Evolutionary conservation across 2,329 filamentous ascomycete genomes (phyloP).

Genomic region (Xylariaceae sp.): DNA sequence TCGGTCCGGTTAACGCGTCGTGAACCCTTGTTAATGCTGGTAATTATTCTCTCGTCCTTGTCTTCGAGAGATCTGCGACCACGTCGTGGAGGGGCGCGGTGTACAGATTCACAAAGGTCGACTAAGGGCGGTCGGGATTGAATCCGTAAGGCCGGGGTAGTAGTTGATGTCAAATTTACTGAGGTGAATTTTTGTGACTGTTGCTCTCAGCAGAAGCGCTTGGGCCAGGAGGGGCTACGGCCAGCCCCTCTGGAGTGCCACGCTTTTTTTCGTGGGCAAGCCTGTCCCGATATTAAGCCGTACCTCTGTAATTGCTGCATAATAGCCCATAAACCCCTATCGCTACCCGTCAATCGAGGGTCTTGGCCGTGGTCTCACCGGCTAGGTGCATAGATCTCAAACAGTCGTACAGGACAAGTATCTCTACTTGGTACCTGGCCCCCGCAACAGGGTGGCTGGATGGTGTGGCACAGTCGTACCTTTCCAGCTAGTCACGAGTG

Average conservation of each 20-base stretch:
- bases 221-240: slow-evolving; percentile 20
- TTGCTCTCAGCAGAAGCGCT: slow-evolving; percentile 10
- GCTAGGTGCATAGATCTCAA: background rate
- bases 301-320: slow-evolving; percentile 6
- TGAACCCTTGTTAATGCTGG: slow-evolving; percentile 3
- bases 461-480: background rate
- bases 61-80: slow-evolving; percentile 6
- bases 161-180: slow-evolving; percentile 13
- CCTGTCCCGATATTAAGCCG: slow-evolving; percentile 22
- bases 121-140: slow-evolving; percentile 16
- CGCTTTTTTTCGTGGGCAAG: slow-evolving; percentile 20
- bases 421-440: background rate
- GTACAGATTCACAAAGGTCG: slow-evolving; percentile 6
- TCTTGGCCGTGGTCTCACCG: background rate
- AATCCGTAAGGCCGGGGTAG: slow-evolving; percentile 18
- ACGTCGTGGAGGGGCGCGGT: slow-evolving; percentile 13
- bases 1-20: slow-evolving; percentile 3
- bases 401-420: background rate
- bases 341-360: background rate
- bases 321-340: background rate
- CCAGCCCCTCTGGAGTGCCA: slow-evolving; percentile 11
- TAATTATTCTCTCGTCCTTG: slow-evolving; percentile 1
- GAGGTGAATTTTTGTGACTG: slow-evolving; percentile 20
- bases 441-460: background rate
- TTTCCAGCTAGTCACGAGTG: background rate